Base-by-base conservation (phyloP, 768 basidiomycete species). In the Lactarius hatsudake region DNA sequence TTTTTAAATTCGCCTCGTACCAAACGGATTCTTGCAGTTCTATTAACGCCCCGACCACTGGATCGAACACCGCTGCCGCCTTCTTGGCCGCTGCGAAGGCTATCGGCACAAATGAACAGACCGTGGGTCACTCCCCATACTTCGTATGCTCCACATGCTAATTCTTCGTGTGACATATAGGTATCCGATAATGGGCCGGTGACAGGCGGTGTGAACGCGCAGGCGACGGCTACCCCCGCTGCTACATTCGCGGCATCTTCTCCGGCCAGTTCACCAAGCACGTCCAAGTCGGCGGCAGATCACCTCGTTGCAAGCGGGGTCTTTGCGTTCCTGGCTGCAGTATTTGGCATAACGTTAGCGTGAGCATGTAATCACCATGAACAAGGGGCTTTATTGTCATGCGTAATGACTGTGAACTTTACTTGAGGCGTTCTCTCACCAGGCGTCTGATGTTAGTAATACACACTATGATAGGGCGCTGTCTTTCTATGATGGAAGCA, bases 31-130 rank as follows among this genome's bases (percentile, higher is more conserved):
- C 43, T 34, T 23, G 26, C 61, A 75, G 77, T 5, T 72, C 75
- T 61, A 85, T 85, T 69, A 85, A 85, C 61, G 82, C 83, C 15
- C 83, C 83, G 2, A 13, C 76, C 6, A 75, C 76, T 30, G 83
- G 80, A 42, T 74, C 43, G 40, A 79, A 83, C 70, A 83, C 79
- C 15, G 81, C 77, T 70, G 77, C 74, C 17, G 74, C 74, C 5
- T 85, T 80, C 76, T 60, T 71, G 66, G 67, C 78, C n/a, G 78
- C 80, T 30, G 84, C 84, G 2, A 62, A 71, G 42, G 75, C 75
- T 12, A 77, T 80, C 40, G 81, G 80, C 7, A 2, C 32, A 26
- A 72, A 61, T 13, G 82, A 81, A 65, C 60, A 61, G 9, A 74
- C 74, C 8, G 82, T 82, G 72, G 65, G 80, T 66, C 26, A 28